Conservation (phyloP, 768 basidiomycete species). For the Leucosporidium yakuticum region DNA sequence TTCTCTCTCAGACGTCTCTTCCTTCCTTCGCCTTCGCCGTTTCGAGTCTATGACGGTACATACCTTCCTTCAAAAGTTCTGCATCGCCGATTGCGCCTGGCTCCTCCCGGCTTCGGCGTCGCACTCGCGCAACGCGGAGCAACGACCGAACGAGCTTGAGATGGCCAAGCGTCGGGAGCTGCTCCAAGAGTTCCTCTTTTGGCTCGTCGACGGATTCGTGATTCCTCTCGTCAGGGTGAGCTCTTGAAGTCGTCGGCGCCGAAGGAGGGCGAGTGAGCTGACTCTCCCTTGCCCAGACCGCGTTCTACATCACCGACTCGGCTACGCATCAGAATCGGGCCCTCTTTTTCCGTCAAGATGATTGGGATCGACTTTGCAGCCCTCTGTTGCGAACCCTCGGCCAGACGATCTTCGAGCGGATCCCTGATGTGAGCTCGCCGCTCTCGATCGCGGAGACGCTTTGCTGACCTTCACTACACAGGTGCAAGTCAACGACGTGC, state of each 20-base stretch:
- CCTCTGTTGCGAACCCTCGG: conserved; percentile 75
- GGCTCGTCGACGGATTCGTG: conserved; percentile 86
- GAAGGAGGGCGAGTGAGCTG: not conserved
- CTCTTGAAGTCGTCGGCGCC: not conserved
- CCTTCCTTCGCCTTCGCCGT: conserved; percentile 66
- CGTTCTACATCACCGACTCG: conserved; percentile 90
- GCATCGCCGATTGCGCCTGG: conserved; percentile 73
- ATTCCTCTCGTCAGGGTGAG: conserved; percentile 69
- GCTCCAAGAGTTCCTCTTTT: conserved; percentile 81
- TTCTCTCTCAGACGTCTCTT: conserved; percentile 22
- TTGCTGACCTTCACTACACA: conserved; percentile 2
- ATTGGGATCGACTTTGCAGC: conserved; percentile 76
- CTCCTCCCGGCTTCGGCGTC: conserved; percentile 42
- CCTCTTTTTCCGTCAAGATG: conserved; percentile 88
- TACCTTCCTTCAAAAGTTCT: conserved; percentile 66
- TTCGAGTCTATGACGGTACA: conserved; percentile 77
- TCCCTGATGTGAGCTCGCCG: conserved; percentile 55
- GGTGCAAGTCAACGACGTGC: conserved; percentile 56
- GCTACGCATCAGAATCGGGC: conserved; percentile 73
- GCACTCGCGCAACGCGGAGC: not conserved
- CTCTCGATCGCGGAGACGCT: not conserved
- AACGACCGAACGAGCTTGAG: conserved; percentile 55
- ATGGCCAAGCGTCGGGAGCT: conserved; percentile 70
- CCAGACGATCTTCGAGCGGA: conserved; percentile 60
- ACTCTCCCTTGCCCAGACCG: conserved; percentile 53